Conservation (phyloP, 805 yeast genomes). For the Saturnispora sekii region DNA sequence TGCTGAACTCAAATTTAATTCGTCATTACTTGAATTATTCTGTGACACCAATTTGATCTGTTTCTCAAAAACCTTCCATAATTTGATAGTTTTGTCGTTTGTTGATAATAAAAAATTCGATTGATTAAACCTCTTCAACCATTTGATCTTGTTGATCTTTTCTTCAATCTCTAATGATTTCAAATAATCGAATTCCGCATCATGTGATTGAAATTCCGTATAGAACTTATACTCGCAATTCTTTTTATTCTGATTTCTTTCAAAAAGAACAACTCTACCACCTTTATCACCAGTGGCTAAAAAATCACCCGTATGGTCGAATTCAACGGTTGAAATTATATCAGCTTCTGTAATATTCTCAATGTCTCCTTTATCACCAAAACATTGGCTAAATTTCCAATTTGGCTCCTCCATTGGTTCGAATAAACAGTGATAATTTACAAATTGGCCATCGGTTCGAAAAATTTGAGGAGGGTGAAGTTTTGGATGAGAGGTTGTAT, state of each 20-base stretch:
- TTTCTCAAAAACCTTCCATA: constrained; percentile 93
- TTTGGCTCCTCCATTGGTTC: constrained; percentile 24
- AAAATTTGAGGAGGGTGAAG: too few relatives aligned
- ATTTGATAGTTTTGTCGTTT: constrained; percentile 95
- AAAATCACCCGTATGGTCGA: constrained; percentile 89
- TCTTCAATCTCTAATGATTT: constrained; percentile 96
- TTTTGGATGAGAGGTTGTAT: too few relatives aligned
- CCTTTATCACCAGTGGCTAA: constrained; percentile 98
- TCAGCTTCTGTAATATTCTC: constrained; percentile 95
- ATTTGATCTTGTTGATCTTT: constrained; percentile 93
- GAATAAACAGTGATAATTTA: background rate
- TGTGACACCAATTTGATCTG: constrained; percentile 87
- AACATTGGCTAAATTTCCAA: constrained; percentile 93
- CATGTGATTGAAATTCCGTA: constrained; percentile 97
- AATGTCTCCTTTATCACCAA: constrained; percentile 97
- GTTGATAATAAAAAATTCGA: constrained; percentile 88
- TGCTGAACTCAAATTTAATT: background rate
- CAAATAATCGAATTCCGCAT: constrained; percentile 95
- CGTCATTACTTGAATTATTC: constrained; percentile 60
- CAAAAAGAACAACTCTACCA: constrained; percentile 93
- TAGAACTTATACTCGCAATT: constrained; percentile 91
- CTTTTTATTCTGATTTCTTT: constrained; percentile 66
- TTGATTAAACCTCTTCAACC: constrained; percentile 83
- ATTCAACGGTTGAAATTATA: constrained; percentile 93
- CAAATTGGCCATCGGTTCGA: background rate